Evolutionary conservation across 2,329 filamentous ascomycete genomes (phyloP).

Genomic region (Arthrinium phaeospermum): DNA sequence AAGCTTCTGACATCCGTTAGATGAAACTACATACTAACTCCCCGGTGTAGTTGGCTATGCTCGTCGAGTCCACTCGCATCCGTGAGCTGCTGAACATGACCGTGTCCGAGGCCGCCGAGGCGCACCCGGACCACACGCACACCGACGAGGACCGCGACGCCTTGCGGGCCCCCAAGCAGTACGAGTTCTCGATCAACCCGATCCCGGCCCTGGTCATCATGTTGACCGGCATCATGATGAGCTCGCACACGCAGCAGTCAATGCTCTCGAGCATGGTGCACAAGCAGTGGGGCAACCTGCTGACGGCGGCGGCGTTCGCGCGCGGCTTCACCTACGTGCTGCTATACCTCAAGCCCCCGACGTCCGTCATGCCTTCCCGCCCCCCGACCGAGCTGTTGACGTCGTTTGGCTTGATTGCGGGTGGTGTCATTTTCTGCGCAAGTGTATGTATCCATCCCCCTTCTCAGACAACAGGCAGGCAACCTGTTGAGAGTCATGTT

Average conservation of each 20-base stretch:
- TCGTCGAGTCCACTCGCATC: constrained; percentile 77
- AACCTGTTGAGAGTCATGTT: not conserved
- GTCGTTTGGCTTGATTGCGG: constrained; percentile 84
- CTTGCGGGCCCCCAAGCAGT: constrained; percentile 67
- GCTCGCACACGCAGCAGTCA: constrained; percentile 82
- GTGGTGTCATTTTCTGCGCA: constrained; percentile 91
- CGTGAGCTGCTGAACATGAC: constrained; percentile 69
- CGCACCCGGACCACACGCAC: constrained; percentile 39
- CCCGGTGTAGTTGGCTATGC: constrained; percentile 57
- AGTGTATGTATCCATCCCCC: constrained; percentile 68
- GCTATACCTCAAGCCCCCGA: constrained; percentile 80
- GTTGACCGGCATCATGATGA: constrained; percentile 92
- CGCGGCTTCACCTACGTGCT: constrained; percentile 81
- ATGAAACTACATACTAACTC: not conserved
- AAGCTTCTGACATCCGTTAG: not conserved
- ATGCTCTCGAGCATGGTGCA: constrained; percentile 93
- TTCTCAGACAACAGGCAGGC: not conserved
- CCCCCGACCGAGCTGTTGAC: constrained; percentile 90
- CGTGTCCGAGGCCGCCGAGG: constrained; percentile 44
- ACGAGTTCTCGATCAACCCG: constrained; percentile 82
- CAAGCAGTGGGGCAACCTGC: constrained; percentile 87
- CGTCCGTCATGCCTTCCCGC: constrained; percentile 78
- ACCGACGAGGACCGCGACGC: constrained; percentile 53
- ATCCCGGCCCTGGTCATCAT: constrained; percentile 87
- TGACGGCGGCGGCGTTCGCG: constrained; percentile 80